phyloP scores from a whole-genome alignment of 169 alveolate species.

The Eimeria tenella region DNA sequence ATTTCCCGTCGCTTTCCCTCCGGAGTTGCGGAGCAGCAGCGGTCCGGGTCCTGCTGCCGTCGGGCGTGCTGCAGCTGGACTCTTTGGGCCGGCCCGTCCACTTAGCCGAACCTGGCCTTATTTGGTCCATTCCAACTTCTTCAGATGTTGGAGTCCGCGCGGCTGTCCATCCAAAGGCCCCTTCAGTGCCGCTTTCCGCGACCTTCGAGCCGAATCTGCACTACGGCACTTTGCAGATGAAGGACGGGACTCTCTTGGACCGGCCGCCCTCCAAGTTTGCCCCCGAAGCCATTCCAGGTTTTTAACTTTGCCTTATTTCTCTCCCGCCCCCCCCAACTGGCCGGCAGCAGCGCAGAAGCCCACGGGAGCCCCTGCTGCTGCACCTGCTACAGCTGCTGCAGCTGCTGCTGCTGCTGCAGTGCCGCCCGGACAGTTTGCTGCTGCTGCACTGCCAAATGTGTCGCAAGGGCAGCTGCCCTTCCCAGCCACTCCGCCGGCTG shows the following conservation, averaged over 20 bases:
- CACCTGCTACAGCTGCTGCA: neutral
- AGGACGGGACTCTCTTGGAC: constrained; percentile 8
- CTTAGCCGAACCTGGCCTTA: neutral
- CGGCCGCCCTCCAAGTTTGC: neutral
- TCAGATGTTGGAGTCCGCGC: neutral
- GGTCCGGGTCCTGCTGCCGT: neutral
- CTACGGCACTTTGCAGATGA: constrained; percentile 29
- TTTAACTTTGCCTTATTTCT: neutral
- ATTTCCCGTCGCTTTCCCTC: neutral
- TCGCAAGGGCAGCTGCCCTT: neutral
- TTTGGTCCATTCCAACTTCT: neutral
- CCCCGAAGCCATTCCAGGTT: neutral
- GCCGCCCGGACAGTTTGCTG: neutral
- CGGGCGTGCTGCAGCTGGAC: constrained; percentile 9
- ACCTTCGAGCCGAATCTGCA: neutral
- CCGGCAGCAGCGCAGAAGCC: neutral
- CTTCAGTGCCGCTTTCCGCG: neutral
- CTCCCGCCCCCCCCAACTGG: neutral
- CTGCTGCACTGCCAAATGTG: neutral
- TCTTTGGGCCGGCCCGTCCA: neutral
- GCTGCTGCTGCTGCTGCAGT: neutral
- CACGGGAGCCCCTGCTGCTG: neutral
- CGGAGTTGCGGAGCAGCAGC: neutral
- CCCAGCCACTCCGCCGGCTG: neutral
- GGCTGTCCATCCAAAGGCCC: neutral